phyloP scores from a whole-genome alignment of 179 eudicot genomes.

The Beta lomatogona region DNA sequence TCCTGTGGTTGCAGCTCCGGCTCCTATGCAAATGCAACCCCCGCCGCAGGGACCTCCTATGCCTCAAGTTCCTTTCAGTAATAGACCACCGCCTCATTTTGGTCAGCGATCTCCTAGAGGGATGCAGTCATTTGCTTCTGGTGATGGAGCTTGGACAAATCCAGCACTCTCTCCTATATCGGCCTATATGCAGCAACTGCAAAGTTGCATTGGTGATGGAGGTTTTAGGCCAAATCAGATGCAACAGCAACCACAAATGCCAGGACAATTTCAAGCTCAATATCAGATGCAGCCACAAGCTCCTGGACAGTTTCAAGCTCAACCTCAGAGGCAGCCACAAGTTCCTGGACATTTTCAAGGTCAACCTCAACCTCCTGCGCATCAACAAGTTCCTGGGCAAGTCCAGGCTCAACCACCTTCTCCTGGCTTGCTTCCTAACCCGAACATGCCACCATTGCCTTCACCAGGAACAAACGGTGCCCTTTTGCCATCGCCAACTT shows the following conservation, averaged over 20 bases:
- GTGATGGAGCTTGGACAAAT: constrained; percentile 46
- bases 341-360: constrained; percentile 36
- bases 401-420: constrained; percentile 34
- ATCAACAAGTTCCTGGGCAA: constrained; percentile 22
- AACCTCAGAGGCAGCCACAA: constrained; percentile 39
- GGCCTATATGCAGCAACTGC: constrained; percentile 86
- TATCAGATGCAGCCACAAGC: constrained; percentile 40
- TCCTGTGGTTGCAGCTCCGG: constrained; percentile 38
- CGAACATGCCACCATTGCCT: constrained; percentile 39
- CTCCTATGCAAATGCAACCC: constrained; percentile 36
- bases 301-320: constrained; percentile 38
- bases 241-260: constrained; percentile 36
- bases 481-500: constrained; percentile 48
- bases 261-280: constrained; percentile 40
- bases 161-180: constrained; percentile 84
- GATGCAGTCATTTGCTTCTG: constrained; percentile 39
- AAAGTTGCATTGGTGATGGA: constrained; percentile 60
- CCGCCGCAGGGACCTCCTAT: constrained; percentile 16
- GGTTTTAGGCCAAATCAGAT: constrained; percentile 42
- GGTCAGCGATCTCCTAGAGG: constrained; percentile 49
- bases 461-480: constrained; percentile 48
- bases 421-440: constrained; percentile 55
- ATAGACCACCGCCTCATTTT: constrained; percentile 37
- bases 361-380: constrained; percentile 34
- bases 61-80: background rate